These are phyloP conservation scores for Begonia fuchsioides DNA, from an alignment of 306 rosid genomes.

Conservation along the genomic window DNA sequence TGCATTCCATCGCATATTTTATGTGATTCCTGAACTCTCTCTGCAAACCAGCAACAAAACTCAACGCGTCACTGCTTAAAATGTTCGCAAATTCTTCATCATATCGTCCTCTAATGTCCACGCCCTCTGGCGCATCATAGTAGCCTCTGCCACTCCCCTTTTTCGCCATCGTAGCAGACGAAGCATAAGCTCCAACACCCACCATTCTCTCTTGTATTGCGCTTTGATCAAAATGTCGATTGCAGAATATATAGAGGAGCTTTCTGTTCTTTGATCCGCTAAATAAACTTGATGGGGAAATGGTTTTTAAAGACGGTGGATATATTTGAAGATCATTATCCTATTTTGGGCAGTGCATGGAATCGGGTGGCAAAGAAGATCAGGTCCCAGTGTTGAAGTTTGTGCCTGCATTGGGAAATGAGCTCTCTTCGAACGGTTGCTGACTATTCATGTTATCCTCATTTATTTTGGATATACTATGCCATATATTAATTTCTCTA, in stretches of 20 bases:
- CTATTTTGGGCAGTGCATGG: background rate
- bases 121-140: slow-evolving; percentile 48
- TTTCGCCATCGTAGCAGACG: slow-evolving; percentile 4
- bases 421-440: too few relatives aligned
- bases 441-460: too few relatives aligned
- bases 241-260: too few relatives aligned
- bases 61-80: slow-evolving; percentile 58
- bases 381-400: background rate
- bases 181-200: slow-evolving; percentile 16
- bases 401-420: slow-evolving; percentile 9
- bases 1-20: slow-evolving; percentile 57
- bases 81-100: slow-evolving; percentile 51
- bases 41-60: slow-evolving; percentile 56
- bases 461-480: too few relatives aligned
- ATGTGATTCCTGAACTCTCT: slow-evolving; percentile 58
- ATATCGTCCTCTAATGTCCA: slow-evolving; percentile 61
- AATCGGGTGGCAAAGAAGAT: background rate
- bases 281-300: too few relatives aligned
- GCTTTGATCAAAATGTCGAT: background rate
- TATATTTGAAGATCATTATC: background rate
- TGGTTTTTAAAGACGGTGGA: background rate
- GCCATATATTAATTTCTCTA: too few relatives aligned
- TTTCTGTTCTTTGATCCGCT: too few relatives aligned
- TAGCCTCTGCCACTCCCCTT: slow-evolving; percentile 18
- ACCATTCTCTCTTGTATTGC: slow-evolving; percentile 11